phyloP scores from a whole-genome alignment of 75 land plant genomes.

The Azolla pinnata region DNA sequence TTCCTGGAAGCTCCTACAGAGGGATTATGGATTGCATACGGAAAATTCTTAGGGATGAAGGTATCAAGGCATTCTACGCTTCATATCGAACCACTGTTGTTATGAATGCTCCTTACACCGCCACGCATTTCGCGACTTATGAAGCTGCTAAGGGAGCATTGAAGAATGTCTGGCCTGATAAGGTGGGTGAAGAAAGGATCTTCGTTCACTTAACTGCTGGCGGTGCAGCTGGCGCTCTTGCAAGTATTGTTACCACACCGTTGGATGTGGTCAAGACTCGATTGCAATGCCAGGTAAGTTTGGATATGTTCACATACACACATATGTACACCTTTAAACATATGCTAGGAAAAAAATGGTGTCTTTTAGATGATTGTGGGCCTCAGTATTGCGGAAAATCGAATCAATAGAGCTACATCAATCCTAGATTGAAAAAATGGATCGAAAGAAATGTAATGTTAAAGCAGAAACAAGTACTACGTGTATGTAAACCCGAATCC shows the following conservation, averaged over 20 bases:
- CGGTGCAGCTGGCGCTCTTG: conserved; percentile 18
- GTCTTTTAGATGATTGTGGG: no score
- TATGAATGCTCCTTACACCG: conserved; percentile 70
- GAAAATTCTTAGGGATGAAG: conserved; percentile 48
- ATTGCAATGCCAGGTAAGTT: no score
- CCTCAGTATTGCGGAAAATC: no score
- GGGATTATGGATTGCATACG: conserved; percentile 45
- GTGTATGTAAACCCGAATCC: no score
- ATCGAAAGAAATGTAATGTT: no score
- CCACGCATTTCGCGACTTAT: conserved; percentile 55
- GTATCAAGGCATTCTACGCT: conserved; percentile 47
- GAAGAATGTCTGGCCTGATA: conserved; percentile 3
- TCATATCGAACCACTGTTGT: conserved; percentile 58
- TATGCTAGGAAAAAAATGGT: no score
- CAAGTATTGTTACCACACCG: conserved; percentile 13
- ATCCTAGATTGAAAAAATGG: no score
- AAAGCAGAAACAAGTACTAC: no score
- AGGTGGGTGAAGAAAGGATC: conserved; percentile 5
- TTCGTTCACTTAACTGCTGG: conserved; percentile 6
- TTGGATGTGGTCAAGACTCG: no score
- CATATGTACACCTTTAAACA: no score
- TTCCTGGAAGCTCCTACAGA: conserved; percentile 35
- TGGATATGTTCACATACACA: no score
- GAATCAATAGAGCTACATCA: no score
- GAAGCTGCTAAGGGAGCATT: conserved; percentile 42